Conservation (phyloP, 148 eudicot genomes). For the Amaranthus cruentus region DNA sequence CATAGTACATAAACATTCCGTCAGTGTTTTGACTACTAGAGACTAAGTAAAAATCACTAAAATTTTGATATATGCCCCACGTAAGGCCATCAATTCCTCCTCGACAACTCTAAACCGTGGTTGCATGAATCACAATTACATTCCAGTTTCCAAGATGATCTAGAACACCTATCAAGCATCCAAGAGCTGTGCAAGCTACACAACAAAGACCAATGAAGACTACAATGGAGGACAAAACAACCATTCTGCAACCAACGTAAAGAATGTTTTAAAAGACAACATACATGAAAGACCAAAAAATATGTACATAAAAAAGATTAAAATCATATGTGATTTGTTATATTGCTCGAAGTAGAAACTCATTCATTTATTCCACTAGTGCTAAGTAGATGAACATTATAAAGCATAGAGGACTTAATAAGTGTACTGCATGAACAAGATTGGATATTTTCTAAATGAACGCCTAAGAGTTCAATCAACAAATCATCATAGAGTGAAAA, state of each 20-base stretch:
- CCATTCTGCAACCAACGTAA: background rate
- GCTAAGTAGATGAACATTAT: background rate
- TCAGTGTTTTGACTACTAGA: background rate
- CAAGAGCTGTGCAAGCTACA: background rate
- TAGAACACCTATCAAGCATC: background rate
- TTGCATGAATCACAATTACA: background rate
- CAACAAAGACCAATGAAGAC: background rate
- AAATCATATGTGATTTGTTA: background rate
- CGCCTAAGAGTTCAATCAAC: background rate
- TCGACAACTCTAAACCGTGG: background rate
- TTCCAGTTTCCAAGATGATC: background rate
- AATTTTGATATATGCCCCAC: background rate
- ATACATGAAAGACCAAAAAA: background rate
- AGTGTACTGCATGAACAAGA: background rate
- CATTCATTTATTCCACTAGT: background rate
- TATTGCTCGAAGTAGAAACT: background rate
- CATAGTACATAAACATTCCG: background rate
- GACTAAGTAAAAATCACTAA: background rate
- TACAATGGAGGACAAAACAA: background rate
- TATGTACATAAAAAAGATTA: background rate
- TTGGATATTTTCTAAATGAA: background rate
- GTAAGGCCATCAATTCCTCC: background rate
- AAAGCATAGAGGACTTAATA: background rate
- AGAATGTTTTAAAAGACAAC: background rate
- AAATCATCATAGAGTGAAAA: background rate